Evolutionary conservation across 129 eudicot species (phyloP), one percentile per base, ranked within the genome.

Genomic region (Glebionis coronaria): DNA sequence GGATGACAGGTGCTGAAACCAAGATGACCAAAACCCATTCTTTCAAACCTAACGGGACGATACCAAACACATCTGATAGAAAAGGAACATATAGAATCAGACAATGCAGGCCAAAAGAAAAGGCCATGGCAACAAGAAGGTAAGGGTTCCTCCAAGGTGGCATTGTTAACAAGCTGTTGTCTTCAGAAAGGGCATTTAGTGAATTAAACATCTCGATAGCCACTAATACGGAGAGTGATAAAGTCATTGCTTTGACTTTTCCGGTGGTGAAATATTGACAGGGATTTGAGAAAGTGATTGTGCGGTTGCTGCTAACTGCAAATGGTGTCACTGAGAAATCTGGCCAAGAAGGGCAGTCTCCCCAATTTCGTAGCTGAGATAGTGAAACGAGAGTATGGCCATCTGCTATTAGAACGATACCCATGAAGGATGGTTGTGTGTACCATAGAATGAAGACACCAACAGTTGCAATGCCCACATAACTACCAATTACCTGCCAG

Each of bases 381-480:
- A 82, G 31, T 3, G 86, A 73, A 49, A 90, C 87, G 18, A 90
- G 89, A 57, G 90, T 84, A 73, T 87, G 97, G 38, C 97, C 95
- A 25, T 90, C 97, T 25, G 71, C 61, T 19, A 55, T 20, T 18
- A 85, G 95, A 71, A 85, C 49, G 64, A 90, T 87, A 18, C 97
- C 97, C 50, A 90, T 40, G 79, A 87, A 84, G 4, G 97, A 80
- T 13, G 95, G 75, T 12, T 73, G 88, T 19, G 95, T 90, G 83
- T 84, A 90, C 97, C 97, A 90, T 64, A 90, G 12, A 4, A 90
- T 64, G 46, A 90, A 87, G 13, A 90, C 66, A 54, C 97, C 97
- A 23, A 87, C 95, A 65, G 97, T 90, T 19, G 97, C 97, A 52
- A 87, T 35, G 21, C 97, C 95, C 54, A 90, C 97, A 59, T 90